A percentile compares a stretch with the other conserved stretches of the same genome.
Evolutionary conservation across 192 early-diverging fungal genomes (phyloP).

Genomic region (Backusella luteola): DNA sequence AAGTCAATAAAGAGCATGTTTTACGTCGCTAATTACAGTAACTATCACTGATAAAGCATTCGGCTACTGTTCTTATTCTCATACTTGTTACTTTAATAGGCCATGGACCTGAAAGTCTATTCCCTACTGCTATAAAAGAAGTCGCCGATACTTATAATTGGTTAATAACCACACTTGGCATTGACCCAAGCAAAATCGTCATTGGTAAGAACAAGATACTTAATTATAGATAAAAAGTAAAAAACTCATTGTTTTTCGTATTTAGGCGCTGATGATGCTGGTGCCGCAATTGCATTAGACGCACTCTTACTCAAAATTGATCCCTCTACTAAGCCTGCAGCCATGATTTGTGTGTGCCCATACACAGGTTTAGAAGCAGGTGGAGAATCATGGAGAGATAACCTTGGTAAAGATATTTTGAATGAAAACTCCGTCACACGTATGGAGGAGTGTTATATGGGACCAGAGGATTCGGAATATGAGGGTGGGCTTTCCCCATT

Average conservation of each 20-base stretch:
- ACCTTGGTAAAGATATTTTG: conserved; percentile 4
- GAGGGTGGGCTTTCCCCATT: not conserved
- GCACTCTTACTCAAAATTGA: not conserved
- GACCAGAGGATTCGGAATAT: not conserved
- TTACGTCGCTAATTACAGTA: conserved; percentile 20
- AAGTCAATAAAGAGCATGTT: conserved; percentile 12
- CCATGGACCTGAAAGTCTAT: conserved; percentile 4
- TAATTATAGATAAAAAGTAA: not conserved
- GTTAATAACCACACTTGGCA: not conserved
- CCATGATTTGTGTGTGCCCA: conserved; percentile 18
- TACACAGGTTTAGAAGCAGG: conserved; percentile 26
- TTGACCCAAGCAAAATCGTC: conserved; percentile 8
- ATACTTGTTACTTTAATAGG: not conserved
- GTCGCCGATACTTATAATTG: conserved; percentile 13
- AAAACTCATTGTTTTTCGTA: not conserved
- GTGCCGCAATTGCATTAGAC: conserved; percentile 13
- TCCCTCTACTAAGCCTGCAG: not conserved
- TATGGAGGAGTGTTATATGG: conserved; percentile 17
- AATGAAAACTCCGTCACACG: not conserved
- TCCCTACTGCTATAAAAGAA: conserved; percentile 2
- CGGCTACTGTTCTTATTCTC: not conserved
- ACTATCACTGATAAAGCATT: not conserved
- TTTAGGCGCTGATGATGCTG: conserved; percentile 20
- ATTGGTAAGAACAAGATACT: not conserved
- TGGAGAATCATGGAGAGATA: conserved; percentile 18